Conservation (phyloP, 352 stramenopile species). For the Globisporangium rhizosaccharum region DNA sequence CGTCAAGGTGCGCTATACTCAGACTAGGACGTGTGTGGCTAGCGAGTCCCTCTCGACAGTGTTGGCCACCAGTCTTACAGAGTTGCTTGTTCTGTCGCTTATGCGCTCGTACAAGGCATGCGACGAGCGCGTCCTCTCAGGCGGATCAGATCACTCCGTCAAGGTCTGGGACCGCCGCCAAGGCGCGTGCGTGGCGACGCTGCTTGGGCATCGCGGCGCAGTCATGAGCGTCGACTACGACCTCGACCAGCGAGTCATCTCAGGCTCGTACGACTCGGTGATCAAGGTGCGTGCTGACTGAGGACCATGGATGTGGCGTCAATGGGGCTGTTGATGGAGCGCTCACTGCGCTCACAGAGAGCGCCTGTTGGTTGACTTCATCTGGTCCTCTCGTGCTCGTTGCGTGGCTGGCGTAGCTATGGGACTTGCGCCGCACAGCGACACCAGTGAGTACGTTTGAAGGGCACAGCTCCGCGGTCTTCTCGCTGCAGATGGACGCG, state of each 20-base stretch:
- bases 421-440: conserved; percentile 17
- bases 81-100: not conserved
- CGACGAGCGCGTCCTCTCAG: conserved; percentile 13
- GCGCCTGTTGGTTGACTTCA: not conserved
- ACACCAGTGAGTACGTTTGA: conserved; percentile 16
- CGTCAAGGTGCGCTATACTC: conserved; percentile 13
- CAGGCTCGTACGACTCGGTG: conserved; percentile 25
- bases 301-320: not conserved
- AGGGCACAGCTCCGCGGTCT: conserved; percentile 26
- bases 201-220: conserved; percentile 17
- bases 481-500: conserved; percentile 25
- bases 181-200: conserved; percentile 11
- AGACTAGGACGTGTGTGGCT: not conserved
- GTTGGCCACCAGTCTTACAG: not conserved
- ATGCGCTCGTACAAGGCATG: conserved; percentile 6
- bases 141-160: conserved; percentile 20
- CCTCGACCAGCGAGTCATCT: conserved; percentile 16
- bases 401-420: conserved; percentile 7
- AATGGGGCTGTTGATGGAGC: not conserved
- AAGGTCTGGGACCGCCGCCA: conserved; percentile 29
- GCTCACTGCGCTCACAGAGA: not conserved
- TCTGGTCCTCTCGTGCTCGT: not conserved
- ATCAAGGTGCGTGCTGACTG: conserved; percentile 13
- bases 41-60: not conserved
- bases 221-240: conserved; percentile 27